A percentile compares a stretch with the other conserved stretches of the same genome.
These are phyloP conservation scores for Prunus persica DNA, from an alignment of 306 rosid species.

Conservation along the genomic window Prunus_persica_NCBIv2 NC_034014.1:30497501-30498000, in stretches of 20 bases:
- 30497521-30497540: slow-evolving; percentile 39
- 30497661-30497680: slow-evolving; percentile 63
- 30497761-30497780: slow-evolving; percentile 57
- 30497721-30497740: neutral
- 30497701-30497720: neutral
- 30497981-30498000: neutral
- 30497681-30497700: slow-evolving; percentile 32
- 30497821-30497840: neutral
- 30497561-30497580: slow-evolving; percentile 64
- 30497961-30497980: slow-evolving; percentile 35
- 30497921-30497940: neutral
- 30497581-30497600: slow-evolving; percentile 57
- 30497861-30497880: neutral
- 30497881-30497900: slow-evolving; percentile 34
- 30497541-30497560: slow-evolving; percentile 11
- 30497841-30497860: neutral
- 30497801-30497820: too few species aligned
- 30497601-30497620: slow-evolving; percentile 79
- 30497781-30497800: slow-evolving; percentile 39
- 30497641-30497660: slow-evolving; percentile 49
- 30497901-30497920: slow-evolving; percentile 25
- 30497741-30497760: slow-evolving; percentile 67
- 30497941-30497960: slow-evolving; percentile 50
- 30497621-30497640: slow-evolving; percentile 64
- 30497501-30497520: neutral